Conservation (phyloP, 2,329 filamentous ascomycete genomes). For the Metarhizium robertsii region DNA sequence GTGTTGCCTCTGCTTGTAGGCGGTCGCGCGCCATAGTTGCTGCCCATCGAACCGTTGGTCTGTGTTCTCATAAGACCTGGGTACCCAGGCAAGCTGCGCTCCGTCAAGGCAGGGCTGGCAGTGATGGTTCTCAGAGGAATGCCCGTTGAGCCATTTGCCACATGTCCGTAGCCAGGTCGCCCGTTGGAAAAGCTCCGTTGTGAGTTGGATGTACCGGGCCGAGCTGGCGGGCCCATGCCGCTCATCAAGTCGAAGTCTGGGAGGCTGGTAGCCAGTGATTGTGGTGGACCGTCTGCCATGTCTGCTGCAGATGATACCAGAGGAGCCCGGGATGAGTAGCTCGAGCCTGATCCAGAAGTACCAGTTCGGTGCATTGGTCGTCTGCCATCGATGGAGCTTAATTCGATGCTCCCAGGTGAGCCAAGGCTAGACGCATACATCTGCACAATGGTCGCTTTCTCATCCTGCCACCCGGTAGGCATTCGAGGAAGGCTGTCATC, state of each 20-base stretch:
- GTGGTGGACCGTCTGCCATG: slow-evolving; percentile 43
- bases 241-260: slow-evolving; percentile 15
- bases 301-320: slow-evolving; percentile 49
- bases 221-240: slow-evolving; percentile 18
- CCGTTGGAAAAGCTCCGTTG: slow-evolving; percentile 20
- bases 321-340: slow-evolving; percentile 54
- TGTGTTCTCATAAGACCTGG: slow-evolving; percentile 23
- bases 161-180: slow-evolving; percentile 9
- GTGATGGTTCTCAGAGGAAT: slow-evolving; percentile 14
- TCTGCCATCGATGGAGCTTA: slow-evolving; percentile 42
- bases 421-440: slow-evolving; percentile 51
- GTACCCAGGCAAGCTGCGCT: slow-evolving; percentile 19
- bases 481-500: slow-evolving; percentile 45
- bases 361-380: slow-evolving; percentile 36
- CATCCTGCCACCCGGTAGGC: slow-evolving; percentile 49
- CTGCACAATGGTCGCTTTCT: slow-evolving; percentile 53
- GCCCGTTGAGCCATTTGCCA: slow-evolving; percentile 9
- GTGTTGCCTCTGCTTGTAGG: slow-evolving; percentile 6
- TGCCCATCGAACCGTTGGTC: slow-evolving; percentile 20
- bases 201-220: slow-evolving; percentile 26
- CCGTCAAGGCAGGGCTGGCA: slow-evolving; percentile 21
- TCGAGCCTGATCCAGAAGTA: slow-evolving; percentile 50
- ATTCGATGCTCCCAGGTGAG: slow-evolving; percentile 44
- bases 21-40: slow-evolving; percentile 14
- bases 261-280: slow-evolving; percentile 27